These are phyloP conservation scores for Epichloe baconii DNA, from an alignment of 2,329 filamentous ascomycete genomes.

Conservation along the genomic window DNA sequence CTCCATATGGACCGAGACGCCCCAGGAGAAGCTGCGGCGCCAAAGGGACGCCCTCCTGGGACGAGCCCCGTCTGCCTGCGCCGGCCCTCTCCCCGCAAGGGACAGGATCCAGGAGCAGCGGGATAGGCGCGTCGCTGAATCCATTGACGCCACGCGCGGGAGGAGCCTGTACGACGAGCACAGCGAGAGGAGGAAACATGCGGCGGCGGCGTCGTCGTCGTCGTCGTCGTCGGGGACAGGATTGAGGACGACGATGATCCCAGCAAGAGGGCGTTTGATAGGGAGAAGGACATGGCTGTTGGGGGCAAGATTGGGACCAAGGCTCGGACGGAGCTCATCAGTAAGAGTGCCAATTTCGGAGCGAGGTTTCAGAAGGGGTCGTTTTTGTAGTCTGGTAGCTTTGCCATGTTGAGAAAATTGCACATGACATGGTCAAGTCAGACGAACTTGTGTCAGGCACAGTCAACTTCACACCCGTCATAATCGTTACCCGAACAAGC, in stretches of 20 bases:
- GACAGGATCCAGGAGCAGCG: conserved; percentile 43
- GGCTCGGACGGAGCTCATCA: conserved; percentile 67
- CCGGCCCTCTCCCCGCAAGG: conserved; percentile 25
- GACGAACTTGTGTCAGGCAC: no score
- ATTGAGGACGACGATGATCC: conserved; percentile 71
- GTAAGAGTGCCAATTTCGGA: conserved; percentile 68
- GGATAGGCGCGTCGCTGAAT: conserved; percentile 32
- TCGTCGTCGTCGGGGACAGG: conserved; percentile 33
- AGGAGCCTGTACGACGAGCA: conserved; percentile 49
- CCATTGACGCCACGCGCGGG: conserved; percentile 40
- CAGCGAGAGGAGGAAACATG: conserved; percentile 22
- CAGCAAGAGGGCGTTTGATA: conserved; percentile 76
- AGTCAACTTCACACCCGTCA: no score
- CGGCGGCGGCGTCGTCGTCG: conserved; percentile 13
- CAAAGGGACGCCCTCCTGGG: conserved; percentile 75
- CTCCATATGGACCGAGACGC: conserved; percentile 82
- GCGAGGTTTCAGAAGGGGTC: conserved; percentile 70
- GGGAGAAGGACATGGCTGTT: conserved; percentile 84
- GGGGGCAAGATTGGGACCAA: conserved; percentile 57
- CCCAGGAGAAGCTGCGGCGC: conserved; percentile 71
- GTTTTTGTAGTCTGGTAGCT: conserved; percentile 24
- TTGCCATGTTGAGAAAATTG: no score
- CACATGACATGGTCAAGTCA: no score
- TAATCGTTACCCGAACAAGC: no score
- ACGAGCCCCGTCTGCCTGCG: conserved; percentile 33